Conservation (phyloP, 2,329 filamentous ascomycete species). For the Tympanopsis confertula region DNA sequence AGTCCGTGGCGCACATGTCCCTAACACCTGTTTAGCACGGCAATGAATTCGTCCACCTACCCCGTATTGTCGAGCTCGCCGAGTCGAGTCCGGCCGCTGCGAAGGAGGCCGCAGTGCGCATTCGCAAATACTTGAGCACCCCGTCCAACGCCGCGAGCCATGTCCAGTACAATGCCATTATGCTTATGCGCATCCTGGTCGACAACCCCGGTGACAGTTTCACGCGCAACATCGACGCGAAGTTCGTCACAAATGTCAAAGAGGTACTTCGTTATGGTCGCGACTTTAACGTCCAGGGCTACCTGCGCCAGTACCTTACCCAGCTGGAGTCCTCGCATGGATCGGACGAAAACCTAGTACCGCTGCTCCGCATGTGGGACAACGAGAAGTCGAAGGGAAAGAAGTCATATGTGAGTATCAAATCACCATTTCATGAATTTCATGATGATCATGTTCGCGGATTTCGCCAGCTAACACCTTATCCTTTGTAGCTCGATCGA, state of each 20-base stretch:
- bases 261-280: constrained; percentile 41
- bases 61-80: constrained; percentile 55
- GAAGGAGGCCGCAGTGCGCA: constrained; percentile 42
- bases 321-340: constrained; percentile 39
- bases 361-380: constrained; percentile 21
- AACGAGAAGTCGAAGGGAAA: not conserved
- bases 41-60: constrained; percentile 56
- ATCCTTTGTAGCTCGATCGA: too few species aligned
- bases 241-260: constrained; percentile 49
- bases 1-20: too few species aligned
- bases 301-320: constrained; percentile 50
- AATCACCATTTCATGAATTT: too few species aligned
- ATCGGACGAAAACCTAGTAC: constrained; percentile 33
- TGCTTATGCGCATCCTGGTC: constrained; percentile 54
- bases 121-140: constrained; percentile 40
- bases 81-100: constrained; percentile 54
- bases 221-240: constrained; percentile 49
- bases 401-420: too few species aligned
- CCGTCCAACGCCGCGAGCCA: constrained; percentile 17
- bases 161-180: constrained; percentile 57
- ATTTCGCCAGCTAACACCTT: too few species aligned
- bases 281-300: constrained; percentile 50
- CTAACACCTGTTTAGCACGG: constrained; percentile 29
- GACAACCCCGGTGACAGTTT: constrained; percentile 57
- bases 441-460: too few species aligned